phyloP scores from a whole-genome alignment of 345 rosid species.

The Lepidium aucheri region DNA sequence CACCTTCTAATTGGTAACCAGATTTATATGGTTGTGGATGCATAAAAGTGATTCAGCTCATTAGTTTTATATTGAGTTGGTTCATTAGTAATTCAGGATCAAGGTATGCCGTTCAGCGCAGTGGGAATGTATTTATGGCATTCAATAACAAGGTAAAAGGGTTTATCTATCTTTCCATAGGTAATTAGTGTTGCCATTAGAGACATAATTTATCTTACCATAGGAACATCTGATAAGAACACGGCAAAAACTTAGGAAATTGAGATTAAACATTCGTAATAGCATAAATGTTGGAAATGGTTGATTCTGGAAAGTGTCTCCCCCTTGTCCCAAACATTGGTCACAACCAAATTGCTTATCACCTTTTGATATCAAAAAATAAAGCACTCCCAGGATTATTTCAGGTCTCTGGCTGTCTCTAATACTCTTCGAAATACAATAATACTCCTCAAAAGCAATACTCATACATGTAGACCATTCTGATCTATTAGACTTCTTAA shows the following conservation, averaged over 20 bases:
- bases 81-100: slow-evolving; percentile 52
- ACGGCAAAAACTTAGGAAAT: not conserved
- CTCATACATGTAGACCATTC: not conserved
- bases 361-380: no score
- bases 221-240: not conserved
- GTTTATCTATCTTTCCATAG: not conserved
- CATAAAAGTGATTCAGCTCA: not conserved
- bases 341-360: not conserved
- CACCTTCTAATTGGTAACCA: slow-evolving; percentile 88
- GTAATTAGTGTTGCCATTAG: not conserved
- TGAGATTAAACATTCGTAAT: not conserved
- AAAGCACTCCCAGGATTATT: not conserved
- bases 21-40: not conserved
- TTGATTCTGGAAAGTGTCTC: not conserved
- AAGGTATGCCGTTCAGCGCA: slow-evolving; percentile 88
- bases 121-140: slow-evolving; percentile 79
- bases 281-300: not conserved
- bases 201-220: not conserved
- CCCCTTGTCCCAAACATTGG: not conserved
- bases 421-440: not conserved
- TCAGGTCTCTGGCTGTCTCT: not conserved
- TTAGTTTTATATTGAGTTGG: slow-evolving; percentile 18
- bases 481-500: not conserved
- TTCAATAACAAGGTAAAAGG: slow-evolving; percentile 87
- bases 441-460: not conserved